Conservation (phyloP, 139 green algal genomes). For the Chlamydomonas sp. region DNA sequence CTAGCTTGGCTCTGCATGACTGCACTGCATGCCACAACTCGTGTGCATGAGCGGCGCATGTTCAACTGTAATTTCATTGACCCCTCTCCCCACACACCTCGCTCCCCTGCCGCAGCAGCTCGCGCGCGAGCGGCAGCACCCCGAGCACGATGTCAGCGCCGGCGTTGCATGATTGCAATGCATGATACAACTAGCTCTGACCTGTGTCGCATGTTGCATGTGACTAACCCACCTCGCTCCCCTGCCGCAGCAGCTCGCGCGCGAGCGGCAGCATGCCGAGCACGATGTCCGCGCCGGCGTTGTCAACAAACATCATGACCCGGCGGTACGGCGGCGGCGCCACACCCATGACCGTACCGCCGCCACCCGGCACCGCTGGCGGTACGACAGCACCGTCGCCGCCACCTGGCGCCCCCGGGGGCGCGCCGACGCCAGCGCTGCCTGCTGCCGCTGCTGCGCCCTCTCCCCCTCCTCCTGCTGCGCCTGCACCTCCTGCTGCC, state of each 20-base stretch:
- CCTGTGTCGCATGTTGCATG: too few relatives aligned
- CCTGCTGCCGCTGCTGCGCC: background rate
- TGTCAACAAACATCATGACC: conserved; percentile 96
- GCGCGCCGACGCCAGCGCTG: too few relatives aligned
- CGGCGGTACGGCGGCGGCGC: conserved; percentile 55
- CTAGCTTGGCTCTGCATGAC: too few relatives aligned
- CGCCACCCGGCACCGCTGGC: too few relatives aligned
- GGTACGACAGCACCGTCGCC: too few relatives aligned
- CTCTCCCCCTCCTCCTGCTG: background rate
- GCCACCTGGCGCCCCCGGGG: too few relatives aligned
- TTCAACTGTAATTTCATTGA: too few relatives aligned
- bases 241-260: conserved; percentile 79
- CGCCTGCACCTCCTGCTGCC: too few relatives aligned
- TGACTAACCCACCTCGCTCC: conserved; percentile 63
- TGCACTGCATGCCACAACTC: too few relatives aligned
- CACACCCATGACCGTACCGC: background rate
- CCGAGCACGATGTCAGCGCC: conserved; percentile 79
- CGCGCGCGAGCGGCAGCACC: conserved; percentile 84
- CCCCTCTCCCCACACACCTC: conserved; percentile 46
- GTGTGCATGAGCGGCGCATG: too few relatives aligned
- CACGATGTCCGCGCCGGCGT: conserved; percentile 90
- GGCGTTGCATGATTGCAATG: too few relatives aligned
- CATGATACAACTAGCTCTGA: too few relatives aligned
- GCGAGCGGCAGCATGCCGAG: conserved; percentile 94
- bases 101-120: conserved; percentile 74